These are phyloP conservation scores for Backusella sp. DNA, from an alignment of 192 early-diverging fungal species.

Conservation along the genomic window DNA sequence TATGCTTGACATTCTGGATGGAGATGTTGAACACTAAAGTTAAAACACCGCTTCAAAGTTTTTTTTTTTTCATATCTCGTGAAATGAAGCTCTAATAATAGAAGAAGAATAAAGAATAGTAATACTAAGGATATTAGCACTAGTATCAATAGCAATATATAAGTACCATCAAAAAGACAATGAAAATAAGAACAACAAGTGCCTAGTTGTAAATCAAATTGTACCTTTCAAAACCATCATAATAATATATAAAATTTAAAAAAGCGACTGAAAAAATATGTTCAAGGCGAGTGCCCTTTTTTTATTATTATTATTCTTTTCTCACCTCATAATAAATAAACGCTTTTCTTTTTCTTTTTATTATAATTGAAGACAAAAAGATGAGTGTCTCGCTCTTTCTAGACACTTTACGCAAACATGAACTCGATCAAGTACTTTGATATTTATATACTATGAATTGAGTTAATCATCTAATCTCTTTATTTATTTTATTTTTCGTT, in stretches of 20 bases:
- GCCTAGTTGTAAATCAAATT: neutral
- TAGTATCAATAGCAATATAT: too few species aligned
- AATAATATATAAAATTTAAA: neutral
- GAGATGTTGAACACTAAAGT: too few species aligned
- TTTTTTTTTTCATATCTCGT: too few species aligned
- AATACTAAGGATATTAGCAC: too few species aligned
- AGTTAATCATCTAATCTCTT: conserved; percentile 8
- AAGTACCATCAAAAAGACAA: too few species aligned
- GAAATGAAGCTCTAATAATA: too few species aligned
- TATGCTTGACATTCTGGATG: too few species aligned
- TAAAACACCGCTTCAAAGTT: too few species aligned
- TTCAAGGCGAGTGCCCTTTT: neutral
- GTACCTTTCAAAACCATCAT: neutral
- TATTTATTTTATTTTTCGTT: neutral
- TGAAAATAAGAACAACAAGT: too few species aligned
- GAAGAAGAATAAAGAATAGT: too few species aligned
- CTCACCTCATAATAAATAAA: neutral
- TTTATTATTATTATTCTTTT: neutral
- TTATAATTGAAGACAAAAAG: neutral
- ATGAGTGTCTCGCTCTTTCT: conserved; percentile 47
- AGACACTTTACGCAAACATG: conserved; percentile 62
- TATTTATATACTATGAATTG: neutral
- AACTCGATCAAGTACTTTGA: conserved; percentile 49
- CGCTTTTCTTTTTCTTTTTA: neutral
- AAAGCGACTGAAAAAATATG: neutral